Evolutionary conservation across 805 yeast species (phyloP), one percentile per base, ranked within the genome.

Genomic region (Debaryomyces hansenii): DNA sequence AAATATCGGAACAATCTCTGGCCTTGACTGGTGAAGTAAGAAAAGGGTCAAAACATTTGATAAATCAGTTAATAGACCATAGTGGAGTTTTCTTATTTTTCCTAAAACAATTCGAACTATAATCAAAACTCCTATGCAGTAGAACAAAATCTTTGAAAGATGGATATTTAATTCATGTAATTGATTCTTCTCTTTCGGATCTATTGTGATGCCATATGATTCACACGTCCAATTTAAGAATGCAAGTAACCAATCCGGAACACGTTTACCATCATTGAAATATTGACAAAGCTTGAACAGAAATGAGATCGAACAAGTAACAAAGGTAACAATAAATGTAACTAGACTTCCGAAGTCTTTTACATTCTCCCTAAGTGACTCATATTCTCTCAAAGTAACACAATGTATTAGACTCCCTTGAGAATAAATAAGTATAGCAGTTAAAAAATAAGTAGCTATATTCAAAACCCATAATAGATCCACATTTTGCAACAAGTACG

Each of bases 221-320:
- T 60, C 58, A 29, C 71, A 54, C 2, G 73, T 51, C 62, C 69
- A 69, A 4, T 43, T 31, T 31, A 67, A 49, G 16, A 62, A 46
- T 49, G 54, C 45, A 28, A 20, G 53, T 38, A 56, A 55, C 72
- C 70, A 57, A 1, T 16, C 4, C 0, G 90, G 90, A 1, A 83
- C 64, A 0, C 46, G 41, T 48, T 81, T 82, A 4, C 85, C 86
- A 50, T 82, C 80, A 7, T 75, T 75, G 38, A 68, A 55, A 20
- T 77, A 79, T 63, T 80, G 82, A 18, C 72, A 58, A 6, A 80
- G 50, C 54, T 87, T 87, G 68, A 82, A 86, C 37, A 71, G 64
- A 27, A 82, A 60, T 4, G 83, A 69, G 4, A 79, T 48, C 1
- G 75, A 57, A 0, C 76, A 64, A 2, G 84, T 56, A 5, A 80